Percentiles rank a stretch among this genome's conserved stretches.
These are phyloP conservation scores for Aspergillus sp. DNA, from an alignment of 2,329 filamentous ascomycete species.

Conservation along the genomic window DNA sequence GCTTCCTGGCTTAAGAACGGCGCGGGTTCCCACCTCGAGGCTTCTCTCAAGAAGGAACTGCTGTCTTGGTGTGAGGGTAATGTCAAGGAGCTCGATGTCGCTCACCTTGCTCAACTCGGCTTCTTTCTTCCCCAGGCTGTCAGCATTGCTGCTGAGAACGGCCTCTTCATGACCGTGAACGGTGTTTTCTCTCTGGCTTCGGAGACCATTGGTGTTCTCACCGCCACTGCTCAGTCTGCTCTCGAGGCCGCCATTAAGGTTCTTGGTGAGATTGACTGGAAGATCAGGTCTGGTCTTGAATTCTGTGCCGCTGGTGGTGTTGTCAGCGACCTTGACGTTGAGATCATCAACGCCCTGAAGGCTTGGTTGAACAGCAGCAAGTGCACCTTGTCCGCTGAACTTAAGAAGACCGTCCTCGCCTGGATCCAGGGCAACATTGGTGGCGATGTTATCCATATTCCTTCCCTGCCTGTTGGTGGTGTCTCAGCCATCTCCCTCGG, in stretches of 20 bases:
- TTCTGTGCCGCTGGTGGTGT: constrained; percentile 37
- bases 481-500: constrained; percentile 34
- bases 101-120: constrained; percentile 32
- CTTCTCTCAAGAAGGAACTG: constrained; percentile 29
- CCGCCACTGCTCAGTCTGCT: constrained; percentile 27
- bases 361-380: constrained; percentile 28
- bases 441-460: constrained; percentile 29
- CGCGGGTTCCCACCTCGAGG: constrained; percentile 22
- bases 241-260: constrained; percentile 30
- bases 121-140: constrained; percentile 33
- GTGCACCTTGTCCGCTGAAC: constrained; percentile 28
- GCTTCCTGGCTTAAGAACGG: constrained; percentile 30
- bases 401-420: constrained; percentile 31
- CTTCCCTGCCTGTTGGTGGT: constrained; percentile 27
- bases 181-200: constrained; percentile 34
- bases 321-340: constrained; percentile 27
- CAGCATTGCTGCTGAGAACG: constrained; percentile 35
- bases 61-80: constrained; percentile 33
- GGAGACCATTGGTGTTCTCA: constrained; percentile 31
- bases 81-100: constrained; percentile 21
- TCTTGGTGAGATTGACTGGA: constrained; percentile 24
- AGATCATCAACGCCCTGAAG: constrained; percentile 33
- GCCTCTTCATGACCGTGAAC: constrained; percentile 36
- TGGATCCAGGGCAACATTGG: constrained; percentile 33
- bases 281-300: constrained; percentile 34